Evolutionary conservation across 2,329 filamentous ascomycete genomes (phyloP), one percentile per base, ranked within the genome.

Genomic region (Aureobasidium melanogenum): DNA sequence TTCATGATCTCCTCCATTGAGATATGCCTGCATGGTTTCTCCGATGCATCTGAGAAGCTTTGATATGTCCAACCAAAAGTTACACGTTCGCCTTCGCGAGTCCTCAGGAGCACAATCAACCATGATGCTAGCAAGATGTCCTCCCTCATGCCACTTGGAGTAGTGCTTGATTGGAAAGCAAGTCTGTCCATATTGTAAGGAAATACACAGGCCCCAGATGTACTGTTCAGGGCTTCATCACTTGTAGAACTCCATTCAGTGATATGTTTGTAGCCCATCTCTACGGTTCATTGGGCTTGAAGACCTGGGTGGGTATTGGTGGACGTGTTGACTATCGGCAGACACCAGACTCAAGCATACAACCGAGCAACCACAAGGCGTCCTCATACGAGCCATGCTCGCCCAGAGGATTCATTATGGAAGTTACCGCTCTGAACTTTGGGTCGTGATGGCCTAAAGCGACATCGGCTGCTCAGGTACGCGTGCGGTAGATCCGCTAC

Each of bases 21-120:
- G 12, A 47, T 2, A 17, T 46, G 43, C 24, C 15, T 47, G 24
- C 8, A 2, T 4, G 44, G 24, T 28, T 30, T 15, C 15, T 47
- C 24, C 5, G 24, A 14, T 17, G 8, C 24, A 26, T 30, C 56
- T 68, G 57, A 51, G 24, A 55, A 43, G 17, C 14, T 17, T 62
- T 19, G 66, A 64, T 75, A 74, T 3, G 69, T 64, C 77, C 77
- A 80, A 4, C 78, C 74, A 63, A 68, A 79, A 15, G 52, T 65
- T 12, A 72, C 64, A 17, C 71, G 67, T 38, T 68, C 68, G 17
- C 74, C 74, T 64, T 80, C 78, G 10, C 69, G 69, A 1, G 73
- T 76, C 12, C 77, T 71, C 60, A 78, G 61, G 8, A 80, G 73
- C 7, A 77, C 72, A 14, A 79, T 69, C 15, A 79, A 70, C 78